phyloP scores from a whole-genome alignment of 305 asterid species.

The Fraxinus angustifolia region DNA sequence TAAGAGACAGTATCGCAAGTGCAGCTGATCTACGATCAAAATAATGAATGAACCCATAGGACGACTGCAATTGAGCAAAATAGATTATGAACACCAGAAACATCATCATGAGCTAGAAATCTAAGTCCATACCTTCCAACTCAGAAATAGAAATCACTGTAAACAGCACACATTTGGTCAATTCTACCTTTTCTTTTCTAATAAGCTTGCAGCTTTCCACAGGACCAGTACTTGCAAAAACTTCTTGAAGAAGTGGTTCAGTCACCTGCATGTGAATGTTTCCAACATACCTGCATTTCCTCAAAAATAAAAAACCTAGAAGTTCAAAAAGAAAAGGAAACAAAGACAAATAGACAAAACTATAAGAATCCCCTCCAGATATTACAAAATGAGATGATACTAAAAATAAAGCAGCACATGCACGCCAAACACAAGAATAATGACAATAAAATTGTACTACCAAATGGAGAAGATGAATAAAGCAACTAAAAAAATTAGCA shows the following conservation, averaged over 20 bases:
- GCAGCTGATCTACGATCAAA: slow-evolving; percentile 83
- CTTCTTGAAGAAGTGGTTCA: slow-evolving; percentile 83
- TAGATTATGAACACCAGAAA: slow-evolving; percentile 16
- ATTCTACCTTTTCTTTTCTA: slow-evolving; percentile 73
- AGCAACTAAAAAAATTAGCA: not conserved
- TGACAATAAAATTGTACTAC: not conserved
- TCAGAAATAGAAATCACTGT: slow-evolving; percentile 1
- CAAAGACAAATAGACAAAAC: slow-evolving; percentile 20
- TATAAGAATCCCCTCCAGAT: slow-evolving; percentile 27
- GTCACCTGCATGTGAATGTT: slow-evolving; percentile 80
- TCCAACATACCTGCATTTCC: slow-evolving; percentile 85
- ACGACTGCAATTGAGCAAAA: slow-evolving; percentile 59
- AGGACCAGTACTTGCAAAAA: slow-evolving; percentile 72
- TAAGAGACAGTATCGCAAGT: slow-evolving; percentile 66
- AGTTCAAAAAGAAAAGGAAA: slow-evolving; percentile 28
- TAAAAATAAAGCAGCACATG: slow-evolving; percentile 5
- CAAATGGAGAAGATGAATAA: slow-evolving; percentile 12
- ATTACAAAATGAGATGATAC: slow-evolving; percentile 23
- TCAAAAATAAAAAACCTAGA: slow-evolving; percentile 28
- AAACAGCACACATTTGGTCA: slow-evolving; percentile 9
- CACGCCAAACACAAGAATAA: slow-evolving; percentile 6
- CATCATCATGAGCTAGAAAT: slow-evolving; percentile 17
- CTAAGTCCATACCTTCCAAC: slow-evolving; percentile 7
- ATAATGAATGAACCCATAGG: slow-evolving; percentile 82
- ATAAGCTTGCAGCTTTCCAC: slow-evolving; percentile 91